A percentile compares a stretch with the other conserved stretches of the same genome.
Evolutionary conservation across 352 stramenopile species (phyloP).

Genomic region (Phytophthora nicotianae): DNA sequence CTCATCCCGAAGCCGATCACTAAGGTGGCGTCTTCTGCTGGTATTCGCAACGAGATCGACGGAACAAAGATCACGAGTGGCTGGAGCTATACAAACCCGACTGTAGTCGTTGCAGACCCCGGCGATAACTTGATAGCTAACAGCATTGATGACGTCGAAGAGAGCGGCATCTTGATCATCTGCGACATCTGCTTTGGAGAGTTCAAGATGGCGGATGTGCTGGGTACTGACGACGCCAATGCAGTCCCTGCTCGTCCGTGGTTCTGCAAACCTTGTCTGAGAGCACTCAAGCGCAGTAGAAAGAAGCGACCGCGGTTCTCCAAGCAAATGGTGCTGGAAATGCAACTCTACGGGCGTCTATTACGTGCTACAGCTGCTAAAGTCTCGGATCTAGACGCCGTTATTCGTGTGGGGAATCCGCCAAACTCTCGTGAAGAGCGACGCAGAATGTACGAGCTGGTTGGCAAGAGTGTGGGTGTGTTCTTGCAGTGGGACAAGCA

Average conservation of each 20-base stretch:
- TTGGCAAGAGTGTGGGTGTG: constrained; percentile 71
- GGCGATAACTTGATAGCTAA: constrained; percentile 36
- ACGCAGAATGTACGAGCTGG: constrained; percentile 57
- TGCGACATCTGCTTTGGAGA: constrained; percentile 80
- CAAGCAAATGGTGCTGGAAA: constrained; percentile 87
- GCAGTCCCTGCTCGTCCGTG: constrained; percentile 64
- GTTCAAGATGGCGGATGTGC: constrained; percentile 71
- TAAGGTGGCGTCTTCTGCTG: constrained; percentile 25
- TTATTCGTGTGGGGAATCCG: constrained; percentile 50
- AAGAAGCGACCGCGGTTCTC: constrained; percentile 84
- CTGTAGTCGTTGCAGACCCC: constrained; percentile 47
- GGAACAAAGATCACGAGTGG: constrained; percentile 23
- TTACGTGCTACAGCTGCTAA: constrained; percentile 72
- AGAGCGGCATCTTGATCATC: constrained; percentile 64
- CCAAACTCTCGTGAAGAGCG: constrained; percentile 55
- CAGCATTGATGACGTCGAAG: constrained; percentile 40
- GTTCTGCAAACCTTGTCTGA: constrained; percentile 72
- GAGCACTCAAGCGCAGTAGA: constrained; percentile 72
- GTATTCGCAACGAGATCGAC: constrained; percentile 29
- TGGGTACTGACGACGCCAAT: constrained; percentile 44
- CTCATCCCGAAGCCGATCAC: constrained; percentile 41
- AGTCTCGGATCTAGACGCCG: constrained; percentile 51
- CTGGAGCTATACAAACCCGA: constrained; percentile 29
- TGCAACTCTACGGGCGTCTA: constrained; percentile 77
- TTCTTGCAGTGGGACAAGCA: constrained; percentile 81